Conservation (phyloP, 2,329 filamentous ascomycete species). For the Exserohilum turcica region DNA sequence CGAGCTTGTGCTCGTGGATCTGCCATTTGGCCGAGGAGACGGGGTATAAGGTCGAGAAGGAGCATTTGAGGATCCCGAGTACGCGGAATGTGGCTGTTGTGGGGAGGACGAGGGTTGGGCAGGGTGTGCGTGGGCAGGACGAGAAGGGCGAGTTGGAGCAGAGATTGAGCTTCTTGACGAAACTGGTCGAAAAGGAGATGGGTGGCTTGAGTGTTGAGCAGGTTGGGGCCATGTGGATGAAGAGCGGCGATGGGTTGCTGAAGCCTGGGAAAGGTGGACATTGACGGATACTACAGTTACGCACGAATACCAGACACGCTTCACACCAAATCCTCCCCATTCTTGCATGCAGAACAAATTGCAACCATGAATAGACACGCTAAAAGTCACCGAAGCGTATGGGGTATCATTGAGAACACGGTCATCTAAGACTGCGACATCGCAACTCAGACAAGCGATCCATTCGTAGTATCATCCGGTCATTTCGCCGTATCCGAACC, state of each 20-base stretch:
- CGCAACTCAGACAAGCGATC: constrained; percentile 36
- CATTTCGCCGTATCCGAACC: constrained; percentile 46
- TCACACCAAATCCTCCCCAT: background rate
- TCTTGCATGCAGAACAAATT: background rate
- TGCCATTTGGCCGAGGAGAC: constrained; percentile 70
- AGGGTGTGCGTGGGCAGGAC: constrained; percentile 57
- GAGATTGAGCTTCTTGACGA: constrained; percentile 47
- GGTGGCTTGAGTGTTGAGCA: constrained; percentile 47
- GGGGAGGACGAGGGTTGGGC: constrained; percentile 61
- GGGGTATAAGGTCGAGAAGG: constrained; percentile 77
- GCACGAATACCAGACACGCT: background rate
- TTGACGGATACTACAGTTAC: constrained; percentile 16
- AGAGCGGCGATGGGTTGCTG: constrained; percentile 55
- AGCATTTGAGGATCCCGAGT: constrained; percentile 88
- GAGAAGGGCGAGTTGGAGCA: background rate
- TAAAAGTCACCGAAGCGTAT: constrained; percentile 35
- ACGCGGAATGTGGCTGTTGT: constrained; percentile 85
- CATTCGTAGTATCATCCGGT: constrained; percentile 48
- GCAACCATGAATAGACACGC: background rate
- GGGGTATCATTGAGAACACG: constrained; percentile 47
- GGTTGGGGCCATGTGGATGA: constrained; percentile 58
- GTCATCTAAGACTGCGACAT: constrained; percentile 29
- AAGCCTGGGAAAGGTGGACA: constrained; percentile 52
- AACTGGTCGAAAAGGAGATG: constrained; percentile 64
- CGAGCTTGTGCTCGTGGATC: constrained; percentile 81